Percentiles rank a stretch among this genome's conserved stretches.
Conservation (phyloP, 2,329 filamentous ascomycete genomes). For the Pseudocercospora macadamiae region DNA sequence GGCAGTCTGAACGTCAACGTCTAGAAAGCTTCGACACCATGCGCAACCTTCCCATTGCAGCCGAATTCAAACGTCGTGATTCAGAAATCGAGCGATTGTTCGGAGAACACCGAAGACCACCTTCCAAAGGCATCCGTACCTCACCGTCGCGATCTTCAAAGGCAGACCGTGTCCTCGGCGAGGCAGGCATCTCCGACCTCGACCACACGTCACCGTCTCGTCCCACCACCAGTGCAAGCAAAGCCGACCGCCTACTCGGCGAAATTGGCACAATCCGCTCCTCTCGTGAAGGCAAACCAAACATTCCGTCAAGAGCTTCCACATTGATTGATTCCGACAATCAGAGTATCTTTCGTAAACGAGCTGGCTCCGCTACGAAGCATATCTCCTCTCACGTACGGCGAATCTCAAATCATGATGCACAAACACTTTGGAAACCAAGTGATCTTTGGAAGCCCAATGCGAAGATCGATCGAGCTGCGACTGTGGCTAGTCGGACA, state of each 20-base stretch:
- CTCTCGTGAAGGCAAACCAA: not conserved
- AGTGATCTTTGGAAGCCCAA: slow-evolving; percentile 10
- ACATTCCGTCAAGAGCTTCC: slow-evolving; percentile 2
- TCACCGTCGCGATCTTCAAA: not conserved
- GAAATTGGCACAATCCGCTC: not conserved
- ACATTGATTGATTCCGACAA: not conserved
- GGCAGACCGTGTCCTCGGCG: not conserved
- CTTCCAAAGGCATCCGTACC: not conserved
- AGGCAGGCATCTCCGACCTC: not conserved
- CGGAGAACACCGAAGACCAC: slow-evolving; percentile 2
- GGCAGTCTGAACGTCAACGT: not conserved
- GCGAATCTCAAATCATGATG: not conserved
- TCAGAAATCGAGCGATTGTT: slow-evolving; percentile 13
- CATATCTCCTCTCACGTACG: too few species aligned
- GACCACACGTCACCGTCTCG: not conserved
- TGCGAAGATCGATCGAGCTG: slow-evolving; percentile 7
- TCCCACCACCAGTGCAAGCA: not conserved
- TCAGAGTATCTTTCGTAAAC: not conserved
- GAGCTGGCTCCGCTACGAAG: slow-evolving; percentile 2
- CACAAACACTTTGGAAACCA: slow-evolving; percentile 3
- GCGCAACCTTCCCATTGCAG: slow-evolving; percentile 4
- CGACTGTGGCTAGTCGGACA: not conserved
- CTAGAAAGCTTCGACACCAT: slow-evolving; percentile 5
- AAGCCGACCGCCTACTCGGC: not conserved
- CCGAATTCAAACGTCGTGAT: slow-evolving; percentile 7